Conservation (phyloP, 352 stramenopile species). For the Phytophthora cryptogea region DNA sequence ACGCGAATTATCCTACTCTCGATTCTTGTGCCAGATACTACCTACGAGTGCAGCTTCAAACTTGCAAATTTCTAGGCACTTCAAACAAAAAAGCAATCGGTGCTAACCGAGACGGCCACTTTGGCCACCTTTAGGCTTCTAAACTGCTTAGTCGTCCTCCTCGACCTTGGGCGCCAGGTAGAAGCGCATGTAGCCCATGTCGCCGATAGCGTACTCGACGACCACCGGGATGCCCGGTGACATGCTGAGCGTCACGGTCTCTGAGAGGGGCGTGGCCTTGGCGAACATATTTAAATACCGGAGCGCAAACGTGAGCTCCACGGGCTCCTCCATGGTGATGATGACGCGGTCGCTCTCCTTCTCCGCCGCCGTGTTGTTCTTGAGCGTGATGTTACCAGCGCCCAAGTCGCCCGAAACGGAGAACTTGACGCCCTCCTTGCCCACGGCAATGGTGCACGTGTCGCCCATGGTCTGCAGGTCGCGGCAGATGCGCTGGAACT, state of each 20-base stretch:
- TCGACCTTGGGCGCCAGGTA: conserved; percentile 99
- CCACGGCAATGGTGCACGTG: conserved; percentile 95
- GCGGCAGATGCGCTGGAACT: conserved; percentile 99
- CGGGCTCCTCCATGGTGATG: conserved; percentile 99
- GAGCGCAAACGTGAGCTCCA: conserved; percentile 98
- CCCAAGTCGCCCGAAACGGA: conserved; percentile 96
- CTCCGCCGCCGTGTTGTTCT: conserved; percentile 88
- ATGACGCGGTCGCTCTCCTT: conserved; percentile 93
- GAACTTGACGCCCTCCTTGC: conserved; percentile 99
- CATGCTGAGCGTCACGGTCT: conserved; percentile 97
- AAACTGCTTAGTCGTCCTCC: conserved; percentile 89
- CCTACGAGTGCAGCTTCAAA: conserved; percentile 5
- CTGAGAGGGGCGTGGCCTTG: conserved; percentile 96
- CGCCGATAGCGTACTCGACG: conserved; percentile 98
- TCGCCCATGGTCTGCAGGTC: conserved; percentile 99
- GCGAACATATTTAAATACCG: conserved; percentile 99
- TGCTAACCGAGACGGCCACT: conserved; percentile 7
- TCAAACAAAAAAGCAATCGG: conserved; percentile 16
- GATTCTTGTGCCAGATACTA: conserved; percentile 11
- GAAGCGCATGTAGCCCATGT: conserved; percentile 98
- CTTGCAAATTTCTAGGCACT: conserved; percentile 27
- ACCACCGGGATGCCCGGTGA: conserved; percentile 97
- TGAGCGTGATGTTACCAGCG: conserved; percentile 95
- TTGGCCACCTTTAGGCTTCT: not conserved
- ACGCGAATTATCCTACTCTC: conserved; percentile 14